Conservation (phyloP, 2,329 filamentous ascomycete species). For the Aspergillus sp. region DNA sequence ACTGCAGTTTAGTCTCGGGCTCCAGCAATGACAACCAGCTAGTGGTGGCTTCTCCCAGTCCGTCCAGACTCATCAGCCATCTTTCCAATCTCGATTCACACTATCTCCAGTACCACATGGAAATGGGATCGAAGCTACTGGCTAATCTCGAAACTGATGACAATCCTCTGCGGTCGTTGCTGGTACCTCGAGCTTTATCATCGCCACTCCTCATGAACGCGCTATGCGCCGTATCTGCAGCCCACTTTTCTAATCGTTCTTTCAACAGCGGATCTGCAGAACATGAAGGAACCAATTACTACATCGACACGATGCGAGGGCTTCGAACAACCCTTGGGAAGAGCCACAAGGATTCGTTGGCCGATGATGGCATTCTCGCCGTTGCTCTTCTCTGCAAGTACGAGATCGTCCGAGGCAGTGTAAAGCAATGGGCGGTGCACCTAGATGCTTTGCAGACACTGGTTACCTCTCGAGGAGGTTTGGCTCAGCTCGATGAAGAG, state of each 20-base stretch:
- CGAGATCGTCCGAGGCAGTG: constrained; percentile 38
- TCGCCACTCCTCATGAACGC: constrained; percentile 39
- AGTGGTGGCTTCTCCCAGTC: constrained; percentile 15
- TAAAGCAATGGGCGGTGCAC: constrained; percentile 40
- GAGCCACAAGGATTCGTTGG: constrained; percentile 15
- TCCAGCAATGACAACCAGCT: neutral
- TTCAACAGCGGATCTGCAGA: constrained; percentile 22
- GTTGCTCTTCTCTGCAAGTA: constrained; percentile 41
- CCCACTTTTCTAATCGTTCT: constrained; percentile 36
- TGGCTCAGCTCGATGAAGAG: constrained; percentile 28
- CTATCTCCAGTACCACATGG: constrained; percentile 40
- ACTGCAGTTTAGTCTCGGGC: neutral
- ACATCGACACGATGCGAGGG: constrained; percentile 34
- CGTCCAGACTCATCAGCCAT: constrained; percentile 23
- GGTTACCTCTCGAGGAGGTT: constrained; percentile 33
- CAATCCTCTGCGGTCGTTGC: constrained; percentile 35
- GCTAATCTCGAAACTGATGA: constrained; percentile 38
- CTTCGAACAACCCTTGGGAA: constrained; percentile 28
- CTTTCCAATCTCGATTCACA: constrained; percentile 32
- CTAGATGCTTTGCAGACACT: constrained; percentile 35
- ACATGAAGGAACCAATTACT: constrained; percentile 33
- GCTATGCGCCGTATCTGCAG: constrained; percentile 38
- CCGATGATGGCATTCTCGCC: constrained; percentile 35
- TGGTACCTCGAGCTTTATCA: constrained; percentile 38
- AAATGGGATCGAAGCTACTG: constrained; percentile 34